These are phyloP conservation scores for Furcasterigmium sp. DNA, from an alignment of 2,329 filamentous ascomycete species.

Conservation along the genomic window DNA sequence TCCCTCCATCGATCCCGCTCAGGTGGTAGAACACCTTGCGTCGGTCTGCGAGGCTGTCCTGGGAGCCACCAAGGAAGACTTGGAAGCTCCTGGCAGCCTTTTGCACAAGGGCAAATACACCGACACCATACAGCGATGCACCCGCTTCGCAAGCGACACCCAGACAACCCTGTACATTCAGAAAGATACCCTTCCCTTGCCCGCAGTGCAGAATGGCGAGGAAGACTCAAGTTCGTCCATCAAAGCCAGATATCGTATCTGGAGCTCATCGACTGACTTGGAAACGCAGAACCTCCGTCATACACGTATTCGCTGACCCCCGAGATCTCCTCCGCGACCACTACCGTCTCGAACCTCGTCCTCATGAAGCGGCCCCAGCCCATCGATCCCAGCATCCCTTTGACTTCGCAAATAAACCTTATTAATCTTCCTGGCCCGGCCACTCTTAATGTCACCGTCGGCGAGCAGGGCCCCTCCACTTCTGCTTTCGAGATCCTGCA, in stretches of 20 bases:
- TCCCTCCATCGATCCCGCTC: conserved; percentile 58
- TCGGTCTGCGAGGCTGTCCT: conserved; percentile 68
- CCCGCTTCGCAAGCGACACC: conserved; percentile 81
- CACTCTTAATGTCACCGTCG: conserved; percentile 58
- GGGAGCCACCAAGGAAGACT: conserved; percentile 70
- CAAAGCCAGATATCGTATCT: neutral
- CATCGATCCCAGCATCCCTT: conserved; percentile 75
- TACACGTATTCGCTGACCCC: conserved; percentile 77
- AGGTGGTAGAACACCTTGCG: conserved; percentile 67
- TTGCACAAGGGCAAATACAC: conserved; percentile 65
- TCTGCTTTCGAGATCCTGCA: conserved; percentile 92
- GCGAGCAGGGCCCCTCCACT: conserved; percentile 65
- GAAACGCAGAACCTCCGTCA: conserved; percentile 32
- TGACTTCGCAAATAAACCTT: conserved; percentile 86
- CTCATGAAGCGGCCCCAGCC: conserved; percentile 86
- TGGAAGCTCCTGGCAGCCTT: conserved; percentile 77
- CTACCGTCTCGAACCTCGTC: conserved; percentile 81
- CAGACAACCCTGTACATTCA: conserved; percentile 88
- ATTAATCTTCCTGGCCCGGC: conserved; percentile 85
- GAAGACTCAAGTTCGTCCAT: conserved; percentile 17
- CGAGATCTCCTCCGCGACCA: conserved; percentile 73
- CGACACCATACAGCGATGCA: conserved; percentile 83
- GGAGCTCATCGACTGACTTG: neutral
- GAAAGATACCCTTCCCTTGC: conserved; percentile 64
- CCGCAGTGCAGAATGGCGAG: conserved; percentile 43